These are phyloP conservation scores for Vigna mungo DNA, from an alignment of 306 rosid species.

Conservation along the genomic window DNA sequence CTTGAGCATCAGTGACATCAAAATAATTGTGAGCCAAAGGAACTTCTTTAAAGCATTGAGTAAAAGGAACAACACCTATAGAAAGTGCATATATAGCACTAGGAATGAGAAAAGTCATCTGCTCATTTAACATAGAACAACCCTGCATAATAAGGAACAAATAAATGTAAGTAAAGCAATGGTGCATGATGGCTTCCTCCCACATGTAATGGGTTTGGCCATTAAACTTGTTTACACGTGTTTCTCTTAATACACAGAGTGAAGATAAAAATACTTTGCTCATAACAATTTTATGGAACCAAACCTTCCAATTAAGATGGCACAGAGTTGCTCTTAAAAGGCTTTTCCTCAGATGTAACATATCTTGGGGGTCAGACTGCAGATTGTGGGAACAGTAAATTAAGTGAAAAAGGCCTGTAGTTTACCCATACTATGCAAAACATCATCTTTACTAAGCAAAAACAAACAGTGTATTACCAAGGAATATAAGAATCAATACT, in stretches of 20 bases:
- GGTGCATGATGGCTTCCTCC: constrained; percentile 17
- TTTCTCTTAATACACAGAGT: background rate
- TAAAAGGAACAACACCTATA: constrained; percentile 67
- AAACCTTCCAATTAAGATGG: constrained; percentile 74
- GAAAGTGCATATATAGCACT: constrained; percentile 86
- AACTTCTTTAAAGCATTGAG: constrained; percentile 54
- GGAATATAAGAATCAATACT: constrained; percentile 14
- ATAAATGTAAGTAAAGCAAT: constrained; percentile 28
- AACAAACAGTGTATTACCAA: constrained; percentile 18
- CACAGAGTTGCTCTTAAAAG: constrained; percentile 69
- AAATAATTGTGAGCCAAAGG: constrained; percentile 47
- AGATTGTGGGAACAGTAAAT: constrained; percentile 36
- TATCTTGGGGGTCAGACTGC: constrained; percentile 79
- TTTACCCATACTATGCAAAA: constrained; percentile 11
- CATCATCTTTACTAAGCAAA: background rate
- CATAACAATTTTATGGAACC: constrained; percentile 36
- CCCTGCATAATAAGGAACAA: constrained; percentile 57
- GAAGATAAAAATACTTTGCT: constrained; percentile 27
- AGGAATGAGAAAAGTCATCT: constrained; percentile 66
- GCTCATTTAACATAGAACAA: constrained; percentile 58
- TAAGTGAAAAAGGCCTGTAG: constrained; percentile 7
- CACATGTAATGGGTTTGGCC: constrained; percentile 7
- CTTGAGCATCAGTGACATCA: constrained; percentile 53
- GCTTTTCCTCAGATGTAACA: constrained; percentile 71
- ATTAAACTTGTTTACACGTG: constrained; percentile 14